These are phyloP conservation scores for Pholiota microspora DNA, from an alignment of 768 basidiomycete species.

Conservation along the genomic window DNA sequence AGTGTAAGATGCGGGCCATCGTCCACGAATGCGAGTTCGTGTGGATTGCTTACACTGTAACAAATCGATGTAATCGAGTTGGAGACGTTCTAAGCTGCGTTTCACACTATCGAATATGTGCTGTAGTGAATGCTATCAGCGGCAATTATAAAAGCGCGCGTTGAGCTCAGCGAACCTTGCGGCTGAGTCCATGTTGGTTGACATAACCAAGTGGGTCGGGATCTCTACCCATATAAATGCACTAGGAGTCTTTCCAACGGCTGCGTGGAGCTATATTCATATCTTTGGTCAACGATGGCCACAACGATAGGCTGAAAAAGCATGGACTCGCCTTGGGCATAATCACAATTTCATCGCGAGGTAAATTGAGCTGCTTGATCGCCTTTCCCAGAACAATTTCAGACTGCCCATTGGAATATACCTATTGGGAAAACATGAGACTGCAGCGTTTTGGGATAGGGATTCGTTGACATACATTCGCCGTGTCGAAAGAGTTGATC, in stretches of 20 bases:
- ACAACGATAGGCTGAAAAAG: no score
- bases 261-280: constrained; percentile 22
- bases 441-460: neutral
- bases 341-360: constrained; percentile 78
- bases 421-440: constrained; percentile 26
- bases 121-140: no score
- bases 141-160: no score
- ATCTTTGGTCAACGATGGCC: neutral
- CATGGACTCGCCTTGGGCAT: constrained; percentile 54
- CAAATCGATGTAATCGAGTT: constrained; percentile 75
- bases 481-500: constrained; percentile 62
- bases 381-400: constrained; percentile 72
- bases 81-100: constrained; percentile 59
- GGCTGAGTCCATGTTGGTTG: constrained; percentile 48
- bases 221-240: constrained; percentile 12
- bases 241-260: constrained; percentile 28
- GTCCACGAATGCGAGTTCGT: no score
- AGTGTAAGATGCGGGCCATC: no score
- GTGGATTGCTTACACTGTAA: constrained; percentile 58
- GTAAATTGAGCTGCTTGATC: constrained; percentile 62
- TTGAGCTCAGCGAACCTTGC: constrained; percentile 27
- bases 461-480: constrained; percentile 37
- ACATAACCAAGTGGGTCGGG: constrained; percentile 46
- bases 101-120: constrained; percentile 74
- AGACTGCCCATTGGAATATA: constrained; percentile 64